Conservation (phyloP, 768 basidiomycete species). For the Lactifluus subvellereus region DNA sequence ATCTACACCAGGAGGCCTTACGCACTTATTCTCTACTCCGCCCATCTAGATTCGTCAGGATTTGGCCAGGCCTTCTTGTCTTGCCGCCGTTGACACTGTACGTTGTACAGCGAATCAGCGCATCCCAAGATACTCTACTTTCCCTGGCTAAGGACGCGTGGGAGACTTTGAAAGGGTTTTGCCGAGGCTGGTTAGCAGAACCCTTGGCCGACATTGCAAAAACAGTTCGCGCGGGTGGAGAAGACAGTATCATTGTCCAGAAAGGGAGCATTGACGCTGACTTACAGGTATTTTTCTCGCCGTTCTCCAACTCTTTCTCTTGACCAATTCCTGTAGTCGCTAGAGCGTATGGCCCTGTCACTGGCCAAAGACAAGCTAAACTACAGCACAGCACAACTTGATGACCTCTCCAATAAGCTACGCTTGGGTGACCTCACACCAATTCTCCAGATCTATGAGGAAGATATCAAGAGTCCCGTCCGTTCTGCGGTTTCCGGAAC, state of each 20-base stretch:
- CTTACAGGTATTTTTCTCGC: conserved; percentile 51
- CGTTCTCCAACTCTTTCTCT: not conserved
- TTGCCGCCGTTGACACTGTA: conserved; percentile 64
- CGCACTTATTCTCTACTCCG: conserved; percentile 44
- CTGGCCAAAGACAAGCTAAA: conserved; percentile 77
- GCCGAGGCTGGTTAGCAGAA: conserved; percentile 79
- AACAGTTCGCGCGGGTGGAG: conserved; percentile 79
- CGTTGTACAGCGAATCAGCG: conserved; percentile 44
- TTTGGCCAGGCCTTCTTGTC: conserved; percentile 81
- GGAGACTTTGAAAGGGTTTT: conserved; percentile 66
- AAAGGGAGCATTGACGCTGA: conserved; percentile 82
- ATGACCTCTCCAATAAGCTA: conserved; percentile 57
- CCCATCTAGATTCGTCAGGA: conserved; percentile 58
- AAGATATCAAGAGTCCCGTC: conserved; percentile 84
- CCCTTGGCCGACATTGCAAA: conserved; percentile 76
- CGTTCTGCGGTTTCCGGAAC: conserved; percentile 76
- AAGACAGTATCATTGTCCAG: conserved; percentile 67
- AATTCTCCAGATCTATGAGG: conserved; percentile 83
- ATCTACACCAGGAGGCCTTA: conserved; percentile 25
- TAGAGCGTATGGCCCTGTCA: conserved; percentile 88
- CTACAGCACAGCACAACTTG: conserved; percentile 59
- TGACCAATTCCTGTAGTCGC: conserved; percentile 46
- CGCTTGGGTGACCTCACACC: conserved; percentile 79
- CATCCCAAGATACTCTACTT: conserved; percentile 51
- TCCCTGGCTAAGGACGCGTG: conserved; percentile 53